These are phyloP conservation scores for Morella rubra DNA, from an alignment of 306 rosid species.

Conservation along the genomic window DNA sequence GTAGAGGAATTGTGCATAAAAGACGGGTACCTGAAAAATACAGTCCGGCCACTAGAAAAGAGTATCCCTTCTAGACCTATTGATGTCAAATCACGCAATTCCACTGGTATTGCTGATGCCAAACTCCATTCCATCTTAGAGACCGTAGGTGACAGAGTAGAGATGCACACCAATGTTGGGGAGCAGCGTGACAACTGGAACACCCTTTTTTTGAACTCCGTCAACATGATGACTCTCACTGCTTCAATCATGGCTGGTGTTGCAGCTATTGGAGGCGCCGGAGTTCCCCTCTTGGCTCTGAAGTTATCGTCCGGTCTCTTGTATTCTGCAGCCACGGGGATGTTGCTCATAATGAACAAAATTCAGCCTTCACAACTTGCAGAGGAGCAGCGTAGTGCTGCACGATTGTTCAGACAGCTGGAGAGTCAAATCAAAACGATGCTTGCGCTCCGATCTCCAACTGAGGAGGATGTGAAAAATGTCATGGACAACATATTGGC, in stretches of 20 bases:
- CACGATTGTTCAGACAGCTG: slow-evolving; percentile 42
- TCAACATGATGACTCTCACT: slow-evolving; percentile 46
- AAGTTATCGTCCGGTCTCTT: slow-evolving; percentile 37
- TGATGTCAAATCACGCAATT: neutral
- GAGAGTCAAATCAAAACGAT: slow-evolving; percentile 25
- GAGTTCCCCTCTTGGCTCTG: slow-evolving; percentile 24
- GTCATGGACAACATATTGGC: slow-evolving; percentile 37
- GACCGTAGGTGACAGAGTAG: slow-evolving; percentile 38
- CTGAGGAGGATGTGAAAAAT: slow-evolving; percentile 29
- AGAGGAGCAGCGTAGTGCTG: slow-evolving; percentile 50
- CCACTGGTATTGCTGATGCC: neutral
- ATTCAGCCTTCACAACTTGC: slow-evolving; percentile 56
- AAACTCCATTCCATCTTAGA: slow-evolving; percentile 41
- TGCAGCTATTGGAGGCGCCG: slow-evolving; percentile 14
- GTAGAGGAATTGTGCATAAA: slow-evolving; percentile 6
- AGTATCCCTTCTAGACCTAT: neutral
- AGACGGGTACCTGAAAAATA: slow-evolving; percentile 9
- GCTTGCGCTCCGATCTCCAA: slow-evolving; percentile 18
- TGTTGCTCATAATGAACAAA: slow-evolving; percentile 40
- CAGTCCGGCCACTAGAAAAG: neutral
- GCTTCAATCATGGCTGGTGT: slow-evolving; percentile 42
- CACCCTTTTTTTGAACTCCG: slow-evolving; percentile 39
- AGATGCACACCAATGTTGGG: slow-evolving; percentile 46
- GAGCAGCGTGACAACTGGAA: slow-evolving; percentile 50
- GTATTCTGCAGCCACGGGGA: slow-evolving; percentile 48